Percentiles rank a stretch among this genome's conserved stretches.
Conservation (phyloP, 805 yeast genomes). For the Yamadazyma takamatsuzukensis region DNA sequence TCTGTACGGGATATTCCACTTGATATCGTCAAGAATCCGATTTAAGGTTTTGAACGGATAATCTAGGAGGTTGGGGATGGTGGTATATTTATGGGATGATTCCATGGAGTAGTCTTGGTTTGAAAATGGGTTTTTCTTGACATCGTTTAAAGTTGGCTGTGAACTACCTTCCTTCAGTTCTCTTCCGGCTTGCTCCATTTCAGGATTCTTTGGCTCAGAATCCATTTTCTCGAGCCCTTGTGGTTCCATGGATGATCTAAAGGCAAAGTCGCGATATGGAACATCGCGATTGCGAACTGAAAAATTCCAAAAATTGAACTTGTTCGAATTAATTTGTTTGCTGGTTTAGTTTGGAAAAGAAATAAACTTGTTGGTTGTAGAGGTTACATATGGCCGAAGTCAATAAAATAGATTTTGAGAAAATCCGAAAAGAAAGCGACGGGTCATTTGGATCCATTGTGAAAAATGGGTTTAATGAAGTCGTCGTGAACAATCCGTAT, state of each 20-base stretch:
- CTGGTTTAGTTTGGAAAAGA: neutral
- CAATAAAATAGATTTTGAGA: conserved; percentile 28
- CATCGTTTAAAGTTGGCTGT: neutral
- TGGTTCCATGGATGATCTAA: neutral
- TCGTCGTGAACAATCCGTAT: conserved; percentile 76
- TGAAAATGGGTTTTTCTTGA: conserved; percentile 10
- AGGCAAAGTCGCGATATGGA: no score
- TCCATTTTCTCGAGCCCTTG: no score
- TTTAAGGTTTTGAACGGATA: conserved; percentile 61
- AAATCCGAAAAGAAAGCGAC: conserved; percentile 32
- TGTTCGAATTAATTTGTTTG: neutral
- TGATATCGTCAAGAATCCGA: conserved; percentile 62
- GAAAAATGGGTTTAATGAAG: conserved; percentile 44
- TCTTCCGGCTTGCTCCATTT: neutral
- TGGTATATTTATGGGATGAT: conserved; percentile 7
- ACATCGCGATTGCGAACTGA: conserved; percentile 1
- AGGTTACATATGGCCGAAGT: conserved; percentile 7
- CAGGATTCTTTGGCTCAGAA: no score
- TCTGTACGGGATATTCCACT: conserved; percentile 26
- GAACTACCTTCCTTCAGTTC: conserved; percentile 1
- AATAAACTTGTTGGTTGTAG: no score
- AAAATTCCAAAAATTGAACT: neutral
- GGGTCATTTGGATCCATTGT: conserved; percentile 30
- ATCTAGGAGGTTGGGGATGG: conserved; percentile 9
- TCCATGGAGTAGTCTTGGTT: conserved; percentile 9